Conservation (phyloP, 1,139 yeast species). For the Magnusiomyces suaveolens region DNA sequence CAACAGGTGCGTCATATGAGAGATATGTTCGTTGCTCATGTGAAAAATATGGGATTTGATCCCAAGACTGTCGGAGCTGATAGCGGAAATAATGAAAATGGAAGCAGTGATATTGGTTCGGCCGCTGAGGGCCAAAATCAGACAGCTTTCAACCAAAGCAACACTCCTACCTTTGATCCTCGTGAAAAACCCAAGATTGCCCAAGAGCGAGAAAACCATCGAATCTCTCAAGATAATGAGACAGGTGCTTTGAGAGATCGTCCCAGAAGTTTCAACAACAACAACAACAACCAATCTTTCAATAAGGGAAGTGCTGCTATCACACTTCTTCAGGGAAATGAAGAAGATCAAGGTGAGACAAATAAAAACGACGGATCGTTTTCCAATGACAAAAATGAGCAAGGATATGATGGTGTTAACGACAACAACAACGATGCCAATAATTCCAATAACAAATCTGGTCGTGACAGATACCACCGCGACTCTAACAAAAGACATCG, state of each 20-base stretch:
- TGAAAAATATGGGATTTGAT: constrained; percentile 3
- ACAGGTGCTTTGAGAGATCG: not conserved
- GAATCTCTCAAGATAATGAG: constrained; percentile 1
- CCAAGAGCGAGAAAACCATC: not conserved
- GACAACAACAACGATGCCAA: constrained; percentile 1
- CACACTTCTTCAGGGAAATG: constrained; percentile 12
- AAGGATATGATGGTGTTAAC: constrained; percentile 2
- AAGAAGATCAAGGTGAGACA: not conserved
- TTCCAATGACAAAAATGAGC: not conserved
- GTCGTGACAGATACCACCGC: not conserved
- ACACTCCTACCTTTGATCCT: constrained; percentile 1
- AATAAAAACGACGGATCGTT: no score
- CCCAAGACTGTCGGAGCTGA: not conserved
- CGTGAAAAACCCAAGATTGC: not conserved
- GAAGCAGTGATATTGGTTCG: not conserved
- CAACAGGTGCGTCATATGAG: constrained; percentile 26
- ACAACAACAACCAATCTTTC: not conserved
- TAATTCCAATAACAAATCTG: not conserved
- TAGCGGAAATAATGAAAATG: not conserved
- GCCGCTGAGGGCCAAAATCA: not conserved
- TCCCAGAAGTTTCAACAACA: not conserved
- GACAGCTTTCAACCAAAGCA: not conserved
- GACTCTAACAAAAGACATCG: not conserved
- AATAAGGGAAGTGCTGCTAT: constrained; percentile 15
- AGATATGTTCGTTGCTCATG: constrained; percentile 12